These are phyloP conservation scores for Inonotus obliquus DNA, from an alignment of 1,284 basidiomycete species.

Conservation along the genomic window DNA sequence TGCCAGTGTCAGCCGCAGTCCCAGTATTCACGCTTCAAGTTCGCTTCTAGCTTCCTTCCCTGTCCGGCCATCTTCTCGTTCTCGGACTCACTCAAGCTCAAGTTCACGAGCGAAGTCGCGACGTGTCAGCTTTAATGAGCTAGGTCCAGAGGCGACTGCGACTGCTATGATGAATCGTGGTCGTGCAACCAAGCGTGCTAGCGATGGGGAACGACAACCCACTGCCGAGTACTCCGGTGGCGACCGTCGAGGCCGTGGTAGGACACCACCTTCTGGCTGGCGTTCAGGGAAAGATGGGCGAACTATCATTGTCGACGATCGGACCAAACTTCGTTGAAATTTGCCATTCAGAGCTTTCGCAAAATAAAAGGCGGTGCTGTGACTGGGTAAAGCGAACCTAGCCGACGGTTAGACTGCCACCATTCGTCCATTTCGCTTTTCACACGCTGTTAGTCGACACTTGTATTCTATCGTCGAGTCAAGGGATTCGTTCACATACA, in stretches of 20 bases:
- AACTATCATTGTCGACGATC: background rate
- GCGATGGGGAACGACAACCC: background rate
- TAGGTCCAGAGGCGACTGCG: background rate
- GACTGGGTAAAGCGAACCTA: background rate
- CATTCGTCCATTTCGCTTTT: background rate
- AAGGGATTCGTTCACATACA: background rate
- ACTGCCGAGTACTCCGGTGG: slow-evolving; percentile 1
- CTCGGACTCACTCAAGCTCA: slow-evolving; percentile 8
- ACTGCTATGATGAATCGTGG: slow-evolving; percentile 13
- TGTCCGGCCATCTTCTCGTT: slow-evolving; percentile 6
- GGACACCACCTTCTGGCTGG: slow-evolving; percentile 9
- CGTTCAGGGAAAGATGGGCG: background rate
- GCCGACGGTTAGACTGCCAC: background rate
- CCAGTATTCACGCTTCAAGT: background rate
- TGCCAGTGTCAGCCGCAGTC: slow-evolving; percentile 5
- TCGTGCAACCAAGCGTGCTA: slow-evolving; percentile 1
- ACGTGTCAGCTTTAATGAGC: slow-evolving; percentile 1
- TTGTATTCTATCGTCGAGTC: background rate
- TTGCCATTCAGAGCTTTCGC: background rate
- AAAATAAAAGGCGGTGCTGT: background rate
- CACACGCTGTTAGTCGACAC: background rate
- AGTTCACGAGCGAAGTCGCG: slow-evolving; percentile 6
- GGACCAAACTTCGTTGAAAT: background rate
- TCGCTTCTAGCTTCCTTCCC: slow-evolving; percentile 12
- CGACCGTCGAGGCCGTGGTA: slow-evolving; percentile 14